Percentiles rank a stretch among this genome's conserved stretches.
Conservation (phyloP, 2,329 filamentous ascomycete genomes). For the Pseudogymnoascus sp. region DNA sequence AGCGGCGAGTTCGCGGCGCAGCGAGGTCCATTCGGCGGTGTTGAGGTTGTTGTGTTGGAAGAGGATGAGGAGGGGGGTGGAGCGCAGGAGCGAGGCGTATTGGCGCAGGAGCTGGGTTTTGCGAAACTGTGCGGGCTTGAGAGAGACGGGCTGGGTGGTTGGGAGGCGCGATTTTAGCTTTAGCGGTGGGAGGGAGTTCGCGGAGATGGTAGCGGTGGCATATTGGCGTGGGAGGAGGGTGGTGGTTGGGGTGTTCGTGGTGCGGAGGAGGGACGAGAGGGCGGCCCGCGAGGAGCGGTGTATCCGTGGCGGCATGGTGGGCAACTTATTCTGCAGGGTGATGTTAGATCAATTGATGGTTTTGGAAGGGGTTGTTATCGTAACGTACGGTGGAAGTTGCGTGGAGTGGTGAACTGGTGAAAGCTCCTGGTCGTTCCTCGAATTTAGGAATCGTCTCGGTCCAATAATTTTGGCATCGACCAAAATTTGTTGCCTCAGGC, state of each 20-base stretch:
- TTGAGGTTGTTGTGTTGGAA: conserved; percentile 71
- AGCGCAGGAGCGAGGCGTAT: conserved; percentile 63
- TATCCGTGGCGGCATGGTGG: conserved; percentile 44
- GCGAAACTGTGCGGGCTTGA: conserved; percentile 76
- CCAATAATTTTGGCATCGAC: neutral
- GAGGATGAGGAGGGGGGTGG: conserved; percentile 60
- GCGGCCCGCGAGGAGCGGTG: conserved; percentile 24
- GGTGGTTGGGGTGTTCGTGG: conserved; percentile 29
- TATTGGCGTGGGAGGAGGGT: conserved; percentile 33
- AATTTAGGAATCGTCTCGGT: conserved; percentile 3
- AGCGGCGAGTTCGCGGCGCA: conserved; percentile 53
- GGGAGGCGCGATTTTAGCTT: conserved; percentile 34
- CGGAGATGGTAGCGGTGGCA: conserved; percentile 42
- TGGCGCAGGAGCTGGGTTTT: conserved; percentile 79
- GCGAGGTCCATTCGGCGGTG: conserved; percentile 56
- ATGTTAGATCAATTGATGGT: neutral
- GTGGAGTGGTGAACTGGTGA: conserved; percentile 4
- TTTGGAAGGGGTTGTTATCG: neutral
- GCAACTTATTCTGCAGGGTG: neutral
- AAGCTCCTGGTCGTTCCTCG: neutral
- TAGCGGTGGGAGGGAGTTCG: conserved; percentile 27
- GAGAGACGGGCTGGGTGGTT: conserved; percentile 73
- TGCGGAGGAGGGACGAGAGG: conserved; percentile 25
- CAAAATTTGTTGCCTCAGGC: neutral
- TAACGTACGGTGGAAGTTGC: neutral